phyloP scores from a whole-genome alignment of 345 rosid species.

The Limnanthes douglasii region DNA sequence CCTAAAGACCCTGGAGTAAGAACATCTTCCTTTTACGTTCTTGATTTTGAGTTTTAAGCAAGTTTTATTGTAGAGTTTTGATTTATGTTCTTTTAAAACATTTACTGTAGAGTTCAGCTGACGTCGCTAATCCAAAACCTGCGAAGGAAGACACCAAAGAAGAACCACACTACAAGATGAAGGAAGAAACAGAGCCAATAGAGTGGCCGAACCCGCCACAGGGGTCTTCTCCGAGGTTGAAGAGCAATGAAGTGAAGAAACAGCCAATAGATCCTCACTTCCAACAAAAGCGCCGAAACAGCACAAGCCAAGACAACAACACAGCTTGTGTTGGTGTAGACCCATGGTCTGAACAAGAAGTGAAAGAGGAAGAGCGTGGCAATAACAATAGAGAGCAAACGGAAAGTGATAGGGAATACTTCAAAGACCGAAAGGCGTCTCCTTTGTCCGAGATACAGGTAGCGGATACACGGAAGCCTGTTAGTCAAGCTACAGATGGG shows the following conservation, averaged over 20 bases:
- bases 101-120: constrained; percentile 27
- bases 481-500: constrained; percentile 57
- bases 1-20: constrained; percentile 30
- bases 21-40: background rate
- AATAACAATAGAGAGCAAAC: constrained; percentile 3
- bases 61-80: background rate
- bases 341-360: constrained; percentile 23
- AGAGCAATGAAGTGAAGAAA: constrained; percentile 22
- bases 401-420: constrained; percentile 30
- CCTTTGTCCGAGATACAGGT: constrained; percentile 49
- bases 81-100: too few species aligned
- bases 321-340: constrained; percentile 42
- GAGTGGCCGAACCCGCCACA: constrained; percentile 26
- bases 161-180: constrained; percentile 11
- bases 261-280: constrained; percentile 24
- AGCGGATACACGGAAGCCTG: constrained; percentile 67
- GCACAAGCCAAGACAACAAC: constrained; percentile 7
- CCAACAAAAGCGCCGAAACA: constrained; percentile 30
- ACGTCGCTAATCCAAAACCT: constrained; percentile 23
- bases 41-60: background rate
- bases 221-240: constrained; percentile 24
- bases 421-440: constrained; percentile 45
- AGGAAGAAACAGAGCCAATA: constrained; percentile 21
- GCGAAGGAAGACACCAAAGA: constrained; percentile 11
- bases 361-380: constrained; percentile 5